These are phyloP conservation scores for Pythium myriotylum DNA, from an alignment of 352 stramenopile genomes.

Conservation along the genomic window DNA sequence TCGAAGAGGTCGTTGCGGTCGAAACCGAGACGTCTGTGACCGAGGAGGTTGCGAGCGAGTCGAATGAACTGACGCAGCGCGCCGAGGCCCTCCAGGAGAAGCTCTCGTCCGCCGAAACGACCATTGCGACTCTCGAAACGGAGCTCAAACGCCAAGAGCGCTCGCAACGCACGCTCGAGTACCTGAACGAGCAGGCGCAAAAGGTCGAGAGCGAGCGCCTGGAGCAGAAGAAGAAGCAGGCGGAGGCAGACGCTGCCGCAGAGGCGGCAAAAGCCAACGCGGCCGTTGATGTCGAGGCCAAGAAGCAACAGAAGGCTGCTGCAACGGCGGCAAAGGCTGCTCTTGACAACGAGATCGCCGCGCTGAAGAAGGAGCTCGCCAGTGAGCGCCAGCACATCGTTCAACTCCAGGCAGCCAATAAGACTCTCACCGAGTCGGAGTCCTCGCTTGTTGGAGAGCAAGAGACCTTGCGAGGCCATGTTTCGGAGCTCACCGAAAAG, in stretches of 20 bases:
- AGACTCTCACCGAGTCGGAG: constrained; percentile 18
- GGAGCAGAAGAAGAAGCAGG: constrained; percentile 24
- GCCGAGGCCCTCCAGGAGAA: constrained; percentile 33
- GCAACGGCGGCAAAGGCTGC: constrained; percentile 4
- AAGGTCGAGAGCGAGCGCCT: constrained; percentile 18
- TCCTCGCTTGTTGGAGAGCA: constrained; percentile 8
- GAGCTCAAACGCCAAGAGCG: constrained; percentile 22
- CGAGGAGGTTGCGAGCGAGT: constrained; percentile 15
- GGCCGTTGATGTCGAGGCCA: constrained; percentile 13
- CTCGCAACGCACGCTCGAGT: constrained; percentile 14
- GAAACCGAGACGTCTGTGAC: constrained; percentile 4
- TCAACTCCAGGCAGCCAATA: constrained; percentile 16
- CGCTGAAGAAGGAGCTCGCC: constrained; percentile 22
- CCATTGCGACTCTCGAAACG: constrained; percentile 30
- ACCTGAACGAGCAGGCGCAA: constrained; percentile 24
- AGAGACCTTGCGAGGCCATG: constrained; percentile 1
- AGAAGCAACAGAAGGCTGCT: constrained; percentile 21
- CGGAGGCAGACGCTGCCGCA: constrained; percentile 5
- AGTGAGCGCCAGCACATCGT: constrained; percentile 18
- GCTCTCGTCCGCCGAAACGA: constrained; percentile 24
- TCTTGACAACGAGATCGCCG: constrained; percentile 13
- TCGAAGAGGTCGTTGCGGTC: not conserved
- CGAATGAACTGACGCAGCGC: constrained; percentile 31
- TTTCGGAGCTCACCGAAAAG: constrained; percentile 13
- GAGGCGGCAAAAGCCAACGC: constrained; percentile 18